Evolutionary conservation across 148 eudicot species (phyloP).

Genomic region (Spergularia bocconei): DNA sequence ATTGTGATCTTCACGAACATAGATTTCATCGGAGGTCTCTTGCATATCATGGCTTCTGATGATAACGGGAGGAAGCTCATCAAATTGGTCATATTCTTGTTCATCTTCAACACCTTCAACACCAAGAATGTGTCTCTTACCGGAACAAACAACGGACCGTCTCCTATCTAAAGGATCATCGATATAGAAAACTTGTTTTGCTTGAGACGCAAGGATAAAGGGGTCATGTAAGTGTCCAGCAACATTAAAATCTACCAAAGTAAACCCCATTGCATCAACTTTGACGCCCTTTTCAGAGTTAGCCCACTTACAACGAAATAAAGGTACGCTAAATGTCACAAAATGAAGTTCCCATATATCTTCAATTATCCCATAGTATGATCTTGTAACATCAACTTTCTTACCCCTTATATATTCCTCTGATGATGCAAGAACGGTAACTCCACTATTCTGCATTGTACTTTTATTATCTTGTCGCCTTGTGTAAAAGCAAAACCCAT

Average conservation of each 20-base stretch:
- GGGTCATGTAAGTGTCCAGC: too few species aligned
- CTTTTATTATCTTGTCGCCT: neutral
- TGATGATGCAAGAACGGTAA: neutral
- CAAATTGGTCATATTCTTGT: neutral
- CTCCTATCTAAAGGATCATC: neutral
- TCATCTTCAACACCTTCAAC: neutral
- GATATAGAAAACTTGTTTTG: too few species aligned
- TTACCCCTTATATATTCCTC: neutral
- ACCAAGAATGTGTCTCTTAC: slow-evolving; percentile 1
- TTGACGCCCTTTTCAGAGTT: too few species aligned
- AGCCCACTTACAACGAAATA: too few species aligned
- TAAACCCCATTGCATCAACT: too few species aligned
- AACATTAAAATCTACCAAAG: too few species aligned
- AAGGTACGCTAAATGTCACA: too few species aligned
- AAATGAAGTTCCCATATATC: too few species aligned
- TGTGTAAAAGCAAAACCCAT: slow-evolving; percentile 5
- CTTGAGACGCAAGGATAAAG: too few species aligned
- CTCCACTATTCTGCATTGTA: slow-evolving; percentile 9
- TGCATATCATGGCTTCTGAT: neutral
- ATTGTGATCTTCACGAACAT: neutral
- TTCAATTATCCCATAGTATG: too few species aligned
- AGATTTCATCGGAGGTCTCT: neutral
- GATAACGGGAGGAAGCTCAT: neutral
- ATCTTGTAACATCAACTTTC: neutral
- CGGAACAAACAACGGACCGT: neutral